Percentiles rank a stretch among this genome's conserved stretches.
These are phyloP conservation scores for Botrytis fragariae DNA, from an alignment of 2,329 filamentous ascomycete genomes.

Conservation along the genomic window DNA sequence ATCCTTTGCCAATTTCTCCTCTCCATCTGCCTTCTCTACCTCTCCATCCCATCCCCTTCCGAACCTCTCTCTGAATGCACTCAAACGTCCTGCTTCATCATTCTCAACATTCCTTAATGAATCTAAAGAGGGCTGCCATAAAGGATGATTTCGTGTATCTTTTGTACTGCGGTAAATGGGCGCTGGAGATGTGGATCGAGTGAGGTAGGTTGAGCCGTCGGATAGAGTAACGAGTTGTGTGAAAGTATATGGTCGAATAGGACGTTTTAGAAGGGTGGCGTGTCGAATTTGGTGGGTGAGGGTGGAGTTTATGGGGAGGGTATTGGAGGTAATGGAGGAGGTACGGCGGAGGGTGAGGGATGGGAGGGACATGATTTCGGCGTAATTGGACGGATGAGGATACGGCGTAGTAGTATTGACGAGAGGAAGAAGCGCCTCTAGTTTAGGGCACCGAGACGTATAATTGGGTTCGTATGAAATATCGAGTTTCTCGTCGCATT, in stretches of 20 bases:
- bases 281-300: constrained; percentile 50
- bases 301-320: not conserved
- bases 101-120: constrained; percentile 85
- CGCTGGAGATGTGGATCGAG: constrained; percentile 71
- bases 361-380: constrained; percentile 26
- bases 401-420: constrained; percentile 1
- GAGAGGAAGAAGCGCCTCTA: not conserved
- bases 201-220: constrained; percentile 81
- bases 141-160: constrained; percentile 82
- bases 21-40: constrained; percentile 40
- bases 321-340: constrained; percentile 12
- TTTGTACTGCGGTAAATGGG: constrained; percentile 62
- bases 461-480: constrained; percentile 20
- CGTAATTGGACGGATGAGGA: constrained; percentile 11
- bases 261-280: constrained; percentile 81
- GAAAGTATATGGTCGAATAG: constrained; percentile 92
- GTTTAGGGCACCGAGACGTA: constrained; percentile 10
- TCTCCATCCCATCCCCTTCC: constrained; percentile 88
- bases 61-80: constrained; percentile 81
- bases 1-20: constrained; percentile 33
- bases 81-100: constrained; percentile 88
- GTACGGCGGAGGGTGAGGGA: constrained; percentile 28
- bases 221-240: constrained; percentile 92
- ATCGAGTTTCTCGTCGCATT: constrained; percentile 1
- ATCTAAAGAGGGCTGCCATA: constrained; percentile 87